phyloP scores from a whole-genome alignment of 495 filamentous ascomycete genomes.

The Trichoderma erinaceum region DNA sequence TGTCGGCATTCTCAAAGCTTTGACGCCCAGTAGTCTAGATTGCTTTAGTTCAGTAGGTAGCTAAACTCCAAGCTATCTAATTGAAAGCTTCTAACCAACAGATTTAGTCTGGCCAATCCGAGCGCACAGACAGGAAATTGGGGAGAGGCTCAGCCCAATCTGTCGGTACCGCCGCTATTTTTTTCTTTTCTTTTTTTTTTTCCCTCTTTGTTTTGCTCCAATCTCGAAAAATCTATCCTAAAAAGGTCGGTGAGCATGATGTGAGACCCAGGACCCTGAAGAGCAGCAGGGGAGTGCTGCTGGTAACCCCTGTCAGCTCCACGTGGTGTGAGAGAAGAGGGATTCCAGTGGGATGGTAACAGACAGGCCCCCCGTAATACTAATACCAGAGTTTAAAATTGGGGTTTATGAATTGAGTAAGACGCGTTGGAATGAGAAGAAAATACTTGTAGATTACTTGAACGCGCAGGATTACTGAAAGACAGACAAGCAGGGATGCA shows the following conservation, averaged over 20 bases:
- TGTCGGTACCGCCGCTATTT: background rate
- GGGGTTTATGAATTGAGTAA: too few relatives aligned
- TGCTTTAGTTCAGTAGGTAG: background rate
- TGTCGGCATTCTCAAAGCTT: background rate
- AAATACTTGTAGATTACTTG: too few relatives aligned
- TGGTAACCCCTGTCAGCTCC: background rate
- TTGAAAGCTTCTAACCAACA: too few relatives aligned
- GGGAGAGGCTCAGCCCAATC: background rate
- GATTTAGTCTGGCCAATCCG: too few relatives aligned
- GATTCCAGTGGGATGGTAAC: conserved; percentile 6
- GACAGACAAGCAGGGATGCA: too few relatives aligned
- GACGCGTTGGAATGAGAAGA: too few relatives aligned
- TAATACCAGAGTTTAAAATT: too few relatives aligned
- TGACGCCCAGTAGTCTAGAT: background rate
- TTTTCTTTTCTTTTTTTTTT: background rate
- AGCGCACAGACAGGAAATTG: background rate
- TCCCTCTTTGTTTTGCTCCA: too few relatives aligned
- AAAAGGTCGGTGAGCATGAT: conserved; percentile 1
- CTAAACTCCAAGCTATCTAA: too few relatives aligned
- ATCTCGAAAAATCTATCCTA: background rate
- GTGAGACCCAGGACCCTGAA: conserved; percentile 9
- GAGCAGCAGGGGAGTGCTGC: background rate
- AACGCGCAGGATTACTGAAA: too few relatives aligned
- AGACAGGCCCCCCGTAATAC: too few relatives aligned
- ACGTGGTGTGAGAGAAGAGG: background rate